Base-by-base conservation (phyloP, 768 basidiomycete genomes). In the Mycena vulgaris region DNA sequence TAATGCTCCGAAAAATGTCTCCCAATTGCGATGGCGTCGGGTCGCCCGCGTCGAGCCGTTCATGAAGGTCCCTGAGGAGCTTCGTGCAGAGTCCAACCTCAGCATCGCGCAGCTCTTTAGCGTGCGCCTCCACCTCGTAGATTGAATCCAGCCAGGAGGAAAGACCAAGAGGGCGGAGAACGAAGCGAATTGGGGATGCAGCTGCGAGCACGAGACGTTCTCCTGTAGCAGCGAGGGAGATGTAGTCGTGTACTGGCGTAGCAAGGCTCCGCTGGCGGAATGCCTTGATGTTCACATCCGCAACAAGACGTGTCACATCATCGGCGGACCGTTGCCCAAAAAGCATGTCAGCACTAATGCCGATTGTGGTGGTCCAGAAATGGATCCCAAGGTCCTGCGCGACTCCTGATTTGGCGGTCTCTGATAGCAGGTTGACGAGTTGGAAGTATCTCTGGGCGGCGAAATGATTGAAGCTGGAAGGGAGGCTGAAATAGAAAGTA, bases 221-320 rank as follows among this genome's bases (percentile, higher is more conserved):
- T 8, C 37, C 67, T 21, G 40, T 33, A 16, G 42, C 59, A 33
- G 62, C 13, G 31, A 68, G 60, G 17, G 67, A 52, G 10, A 68
- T 19, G 52, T 68, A 68, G 45, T 68, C 67, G 60, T 68, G 67
- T 23, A 68, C 49, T 1, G 67, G 67, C 23, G 67, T 68, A 16
- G 67, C 67, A 25, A 68, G 60, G 59, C 67, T 68, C 17, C 67
- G 67, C 53, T 61, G 58, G 21, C 67, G 67, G 60, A 68, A 68
- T 21, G 60, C 40, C 31, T 56, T 62, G 33, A 68, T 49, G 51
- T 61, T 68, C 19, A 68, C 67, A 21, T 68, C 67, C n/a, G 67
- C 51, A 11, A 68, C 52, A 31, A 62, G 52, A 1, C 33, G 58
- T 2, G 33, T 68, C 49, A 28, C 27, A 8, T 62, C 59, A 6